Conservation (phyloP, 805 yeast genomes). For the Pichia heedii region DNA sequence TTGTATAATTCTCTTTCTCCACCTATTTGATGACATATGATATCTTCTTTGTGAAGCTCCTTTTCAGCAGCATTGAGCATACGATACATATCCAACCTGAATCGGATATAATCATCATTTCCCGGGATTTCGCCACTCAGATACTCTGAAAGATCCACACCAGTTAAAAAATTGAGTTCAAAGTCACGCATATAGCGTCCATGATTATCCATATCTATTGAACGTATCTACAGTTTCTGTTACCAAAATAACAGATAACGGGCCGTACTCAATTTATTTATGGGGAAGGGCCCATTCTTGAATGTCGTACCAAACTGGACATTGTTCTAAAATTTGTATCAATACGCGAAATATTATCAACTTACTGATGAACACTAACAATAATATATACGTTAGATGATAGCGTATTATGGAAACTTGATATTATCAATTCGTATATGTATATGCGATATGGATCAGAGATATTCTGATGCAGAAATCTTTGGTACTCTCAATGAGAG, state of each 20-base stretch:
- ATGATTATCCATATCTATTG: neutral
- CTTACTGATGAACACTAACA: no score
- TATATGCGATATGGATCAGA: neutral
- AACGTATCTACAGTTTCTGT: no score
- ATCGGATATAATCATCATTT: neutral
- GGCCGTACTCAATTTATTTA: no score
- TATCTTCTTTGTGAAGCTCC: neutral
- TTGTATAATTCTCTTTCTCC: neutral
- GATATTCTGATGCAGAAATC: neutral
- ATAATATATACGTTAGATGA: no score
- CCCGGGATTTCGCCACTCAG: neutral
- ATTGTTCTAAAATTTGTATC: no score
- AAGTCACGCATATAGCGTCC: neutral
- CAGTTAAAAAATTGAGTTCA: neutral
- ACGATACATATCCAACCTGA: neutral
- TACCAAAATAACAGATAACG: no score
- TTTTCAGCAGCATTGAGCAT: neutral
- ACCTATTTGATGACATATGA: neutral
- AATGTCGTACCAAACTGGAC: no score
- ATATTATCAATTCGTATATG: neutral
- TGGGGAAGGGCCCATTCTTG: no score
- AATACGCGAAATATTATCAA: no score
- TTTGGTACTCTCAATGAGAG: conserved; percentile 26
- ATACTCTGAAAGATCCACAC: neutral
- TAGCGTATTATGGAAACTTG: neutral